Evolutionary conservation across 768 basidiomycete genomes (phyloP).

Genomic region (Lanmaoa rubissima): DNA sequence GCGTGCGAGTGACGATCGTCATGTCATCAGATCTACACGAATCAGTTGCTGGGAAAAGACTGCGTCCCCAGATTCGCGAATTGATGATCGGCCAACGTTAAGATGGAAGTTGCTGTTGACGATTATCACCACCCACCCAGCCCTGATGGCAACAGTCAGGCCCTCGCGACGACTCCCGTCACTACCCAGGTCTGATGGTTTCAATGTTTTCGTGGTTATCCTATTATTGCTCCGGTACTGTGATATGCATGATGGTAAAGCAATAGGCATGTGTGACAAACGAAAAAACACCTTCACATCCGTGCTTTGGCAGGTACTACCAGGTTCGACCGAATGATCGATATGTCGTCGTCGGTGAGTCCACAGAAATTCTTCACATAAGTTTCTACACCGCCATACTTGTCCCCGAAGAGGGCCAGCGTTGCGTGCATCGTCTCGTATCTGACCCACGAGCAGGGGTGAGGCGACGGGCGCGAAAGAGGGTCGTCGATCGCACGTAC

Average conservation of each 20-base stretch:
- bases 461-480: background rate
- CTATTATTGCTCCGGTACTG: background rate
- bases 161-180: background rate
- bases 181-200: background rate
- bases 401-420: slow-evolving; percentile 54
- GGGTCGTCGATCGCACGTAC: slow-evolving; percentile 34
- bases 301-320: slow-evolving; percentile 36
- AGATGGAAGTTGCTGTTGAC: background rate
- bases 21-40: background rate
- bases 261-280: background rate
- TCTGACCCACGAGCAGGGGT: slow-evolving; percentile 34
- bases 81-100: background rate
- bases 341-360: slow-evolving; percentile 63
- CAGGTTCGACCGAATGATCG: slow-evolving; percentile 56
- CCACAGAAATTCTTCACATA: slow-evolving; percentile 58
- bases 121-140: background rate
- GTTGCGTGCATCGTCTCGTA: slow-evolving; percentile 77
- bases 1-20: background rate
- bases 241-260: slow-evolving; percentile 3
- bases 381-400: slow-evolving; percentile 65
- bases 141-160: background rate
- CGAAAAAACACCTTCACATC: slow-evolving; percentile 18
- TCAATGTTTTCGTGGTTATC: background rate
- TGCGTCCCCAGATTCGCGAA: background rate
- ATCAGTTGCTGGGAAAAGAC: background rate